A percentile compares a stretch with the other conserved stretches of the same genome.
Evolutionary conservation across 768 basidiomycete species (phyloP).

Genomic region (Daedalea quercina): DNA sequence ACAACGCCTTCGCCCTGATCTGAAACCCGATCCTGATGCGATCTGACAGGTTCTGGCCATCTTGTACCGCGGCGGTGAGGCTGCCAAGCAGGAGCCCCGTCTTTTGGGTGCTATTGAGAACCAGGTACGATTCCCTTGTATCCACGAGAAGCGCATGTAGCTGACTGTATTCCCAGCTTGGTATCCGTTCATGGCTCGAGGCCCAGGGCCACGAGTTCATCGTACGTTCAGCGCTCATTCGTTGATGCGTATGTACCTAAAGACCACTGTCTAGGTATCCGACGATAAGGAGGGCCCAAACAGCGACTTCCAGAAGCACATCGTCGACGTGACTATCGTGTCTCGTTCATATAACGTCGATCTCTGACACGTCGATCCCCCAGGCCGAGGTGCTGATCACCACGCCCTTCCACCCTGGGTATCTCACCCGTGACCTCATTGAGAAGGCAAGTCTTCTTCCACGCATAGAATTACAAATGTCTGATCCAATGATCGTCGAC

Average conservation of each 20-base stretch:
- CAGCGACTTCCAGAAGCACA: slow-evolving; percentile 78
- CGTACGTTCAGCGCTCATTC: slow-evolving; percentile 29
- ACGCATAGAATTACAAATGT: neutral
- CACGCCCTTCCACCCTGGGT: slow-evolving; percentile 84
- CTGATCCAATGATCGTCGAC: neutral
- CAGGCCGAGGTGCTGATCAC: slow-evolving; percentile 78
- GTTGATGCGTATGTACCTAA: neutral
- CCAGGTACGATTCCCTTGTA: slow-evolving; percentile 35
- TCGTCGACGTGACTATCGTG: slow-evolving; percentile 49
- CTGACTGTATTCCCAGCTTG: slow-evolving; percentile 41
- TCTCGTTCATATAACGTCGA: neutral
- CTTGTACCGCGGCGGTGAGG: slow-evolving; percentile 61
- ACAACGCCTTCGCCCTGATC: neutral
- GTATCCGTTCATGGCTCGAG: slow-evolving; percentile 62
- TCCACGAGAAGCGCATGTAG: neutral
- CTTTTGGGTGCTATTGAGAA: slow-evolving; percentile 80
- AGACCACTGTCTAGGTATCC: slow-evolving; percentile 42
- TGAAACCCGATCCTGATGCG: slow-evolving; percentile 4
- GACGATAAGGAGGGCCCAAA: slow-evolving; percentile 79
- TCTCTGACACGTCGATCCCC: neutral
- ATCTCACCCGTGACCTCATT: slow-evolving; percentile 68
- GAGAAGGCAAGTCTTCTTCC: slow-evolving; percentile 43
- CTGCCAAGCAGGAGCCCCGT: slow-evolving; percentile 64
- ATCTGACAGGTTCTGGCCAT: slow-evolving; percentile 58
- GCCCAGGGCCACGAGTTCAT: slow-evolving; percentile 71